Evolutionary conservation across 2,329 filamentous ascomycete genomes (phyloP), one percentile per base, ranked within the genome.

Genomic region (Ophiostoma novo-ulmi): DNA sequence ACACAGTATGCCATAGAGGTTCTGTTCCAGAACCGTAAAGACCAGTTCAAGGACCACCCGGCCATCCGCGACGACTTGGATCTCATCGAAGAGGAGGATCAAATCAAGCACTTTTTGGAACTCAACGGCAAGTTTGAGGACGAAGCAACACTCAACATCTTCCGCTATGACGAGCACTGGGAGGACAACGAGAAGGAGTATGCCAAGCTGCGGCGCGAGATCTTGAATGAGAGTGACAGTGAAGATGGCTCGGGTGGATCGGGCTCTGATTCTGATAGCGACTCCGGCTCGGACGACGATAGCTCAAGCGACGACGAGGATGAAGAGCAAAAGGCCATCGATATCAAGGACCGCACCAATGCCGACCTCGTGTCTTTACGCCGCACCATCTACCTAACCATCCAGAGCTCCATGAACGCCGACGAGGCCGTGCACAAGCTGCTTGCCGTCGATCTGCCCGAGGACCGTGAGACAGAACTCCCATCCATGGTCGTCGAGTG

Each of bases 1-100:
- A 94, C 94, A n/a, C 95, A 99, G 81, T 99, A 98, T 81, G 97
- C 97, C 92, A 94, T 99, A 71, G 95, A 99, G 79, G 95, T 98
- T 6, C 82, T 99, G 63, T 99, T 99, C 79, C 94, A 99, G 81
- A 91, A 97, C 70, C 88, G 95, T 74, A 97, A 97, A 80, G 94
- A 98, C 81, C 91, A 91, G 76, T 99, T 97, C 84, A 97, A 97
- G 82, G 93, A 98, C 76, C 93, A 98, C 76, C 93, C 90, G 22
- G 90, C 93, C 0, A 84, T 98, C 76, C 94, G 89, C 79, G 94
- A 97, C 78, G 95, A 99, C 78, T 83, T 99, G 71, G 95, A 99
- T 80, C 80, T 99, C 65, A 92, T 99, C 10, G 94, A 98, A 80
- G 95, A 99, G 80, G 94, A 98, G 79, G 95, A 99, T 77, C 95